Evolutionary conservation across 148 eudicot species (phyloP), one percentile per base, ranked within the genome.

Genomic region (Pouteria glomerata): DNA sequence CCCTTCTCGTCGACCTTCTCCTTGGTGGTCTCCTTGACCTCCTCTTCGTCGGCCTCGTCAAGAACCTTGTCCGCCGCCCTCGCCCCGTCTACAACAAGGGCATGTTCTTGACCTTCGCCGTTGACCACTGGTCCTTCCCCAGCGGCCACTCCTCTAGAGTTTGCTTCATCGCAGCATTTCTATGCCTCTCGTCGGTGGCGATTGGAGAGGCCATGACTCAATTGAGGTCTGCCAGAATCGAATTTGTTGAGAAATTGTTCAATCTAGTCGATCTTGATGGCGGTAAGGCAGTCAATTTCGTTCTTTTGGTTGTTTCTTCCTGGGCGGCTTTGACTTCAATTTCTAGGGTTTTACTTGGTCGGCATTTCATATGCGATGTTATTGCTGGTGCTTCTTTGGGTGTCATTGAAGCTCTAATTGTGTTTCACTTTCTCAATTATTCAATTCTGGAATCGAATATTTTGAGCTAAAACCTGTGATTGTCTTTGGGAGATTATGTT

Each of bases 51-150:
- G 98, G 96, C 23, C 69, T 68, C 57, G 63, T 81, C 76, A 93
- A 93, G 73, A 87, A 83, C 83, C 82, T 86, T 64, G 76, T 90
- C 37, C 82, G 82, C 57, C 90, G 98, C 6, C 87, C 90, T 13
- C 87, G 98, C 16, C 96, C 96, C 1, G 72, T 79, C 8, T 90
- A 93, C 75, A 93, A 90, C 74, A 75, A 81, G 27, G 74, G 71
- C 52, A 93, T 93, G 96, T 83, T 82, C 55, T 44, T 85, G 6
- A 78, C 91, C 0, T 80, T 93, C 59, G 71, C 88, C 47, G 92
- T 86, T 21, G 98, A 93, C 60, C 89, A 87, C 69, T 93, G 90
- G 89, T 93, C 98, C 13, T 93, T 90, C 65, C 98, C 98, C 2
- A 88, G 93, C 33, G 98, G 96, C 18, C 93, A 93, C 74, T 61